Evolutionary conservation across 495 filamentous ascomycete species (phyloP), one percentile per base, ranked within the genome.

Genomic region (Achaetomiella virescens): DNA sequence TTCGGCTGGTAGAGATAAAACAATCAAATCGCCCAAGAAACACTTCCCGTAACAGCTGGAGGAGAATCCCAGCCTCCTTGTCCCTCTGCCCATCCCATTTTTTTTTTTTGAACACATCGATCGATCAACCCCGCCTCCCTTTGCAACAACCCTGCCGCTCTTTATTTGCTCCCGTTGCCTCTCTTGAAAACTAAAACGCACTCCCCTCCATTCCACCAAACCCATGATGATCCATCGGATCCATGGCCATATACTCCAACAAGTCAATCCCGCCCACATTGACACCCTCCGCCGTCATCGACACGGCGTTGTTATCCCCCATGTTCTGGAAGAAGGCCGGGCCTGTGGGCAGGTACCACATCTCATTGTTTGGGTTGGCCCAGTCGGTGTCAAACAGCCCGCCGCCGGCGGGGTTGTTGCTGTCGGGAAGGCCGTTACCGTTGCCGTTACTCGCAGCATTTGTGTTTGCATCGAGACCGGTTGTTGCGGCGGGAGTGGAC

Each of bases 271-370:
- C 79, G 36, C 75, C 77, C 0, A 81, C 74, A 57, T 78, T 82
- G 31, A 82, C 79, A 33, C 79, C 79, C 65, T 82, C 78, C 7
- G 79, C 78, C 31, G 78, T 81, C 75, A 81, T 81, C 35, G 78
- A 78, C 22, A 81, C 78, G 5, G 60, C 68, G 20, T 66, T 65
- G 51, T 76, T 75, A 58, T 78, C 78, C 27, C 27, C 27, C 38
- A 80, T 67, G 58, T 76, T 80, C 55, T 79, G 76, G 64, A 79
- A 82, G 33, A 81, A 73, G 12, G 75, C 79, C 17, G 77, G 68
- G 1, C 78, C 79, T 12, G 79, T 68, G 2, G 78, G 78, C 15
- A 81, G 70, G 58, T 81, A 82, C 79, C 78, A 81, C 75, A 81
- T 78, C 62, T 81, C 76, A 48, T 67, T 75, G 35, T 72, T 67